Base-by-base conservation (phyloP, 352 stramenopile genomes). In the Phytophthora parvispora region DNA sequence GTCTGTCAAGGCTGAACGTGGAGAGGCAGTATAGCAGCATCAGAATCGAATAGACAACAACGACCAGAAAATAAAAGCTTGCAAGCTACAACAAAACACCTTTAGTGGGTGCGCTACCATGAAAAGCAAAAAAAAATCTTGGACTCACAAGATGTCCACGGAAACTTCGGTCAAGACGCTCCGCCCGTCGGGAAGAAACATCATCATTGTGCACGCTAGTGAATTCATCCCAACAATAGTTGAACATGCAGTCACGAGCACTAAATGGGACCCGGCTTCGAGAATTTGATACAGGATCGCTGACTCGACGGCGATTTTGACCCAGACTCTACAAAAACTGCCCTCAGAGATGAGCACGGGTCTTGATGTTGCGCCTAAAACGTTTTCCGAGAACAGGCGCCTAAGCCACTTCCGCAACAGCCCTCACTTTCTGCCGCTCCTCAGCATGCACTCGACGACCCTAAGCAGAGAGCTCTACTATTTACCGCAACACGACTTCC, bases 31-130 rank as follows among this genome's bases (percentile, higher is more conserved):
- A 80, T 3, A 60, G 13, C 3, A 75, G 48, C 15, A 67, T 51
- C 25, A 73, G 16, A 3, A 82, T 63, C 1, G 76, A 77, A 34
- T 28, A 85, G 12, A 55, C 53, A 25, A 85, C 47, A 0, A 63
- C 63, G 13, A 80, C 47, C 9, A 72, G 45, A 18, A 80, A 67
- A 20, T 84, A 74, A 45, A 85, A 64, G 0, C 75, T 83, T 48
- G 32, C 20, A 45, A n/a, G n/a, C n/a, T n/a, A n/a, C n/a, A n/a
- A 36, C 5, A 25, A 50, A 50, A 18, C n/a, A 10, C 7, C 38
- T 36, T 36, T 36, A 36, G 31, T n/a, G n/a, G n/a, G n/a, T n/a
- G n/a, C n/a, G n/a, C n/a, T n/a, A n/a, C n/a, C n/a, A n/a, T n/a
- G n/a, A n/a, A n/a, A 45, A 45, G n/a, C 5, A 45, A 22, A 9